Conservation (phyloP, 192 early-diverging fungal species). For the Coemansia sp. region DNA sequence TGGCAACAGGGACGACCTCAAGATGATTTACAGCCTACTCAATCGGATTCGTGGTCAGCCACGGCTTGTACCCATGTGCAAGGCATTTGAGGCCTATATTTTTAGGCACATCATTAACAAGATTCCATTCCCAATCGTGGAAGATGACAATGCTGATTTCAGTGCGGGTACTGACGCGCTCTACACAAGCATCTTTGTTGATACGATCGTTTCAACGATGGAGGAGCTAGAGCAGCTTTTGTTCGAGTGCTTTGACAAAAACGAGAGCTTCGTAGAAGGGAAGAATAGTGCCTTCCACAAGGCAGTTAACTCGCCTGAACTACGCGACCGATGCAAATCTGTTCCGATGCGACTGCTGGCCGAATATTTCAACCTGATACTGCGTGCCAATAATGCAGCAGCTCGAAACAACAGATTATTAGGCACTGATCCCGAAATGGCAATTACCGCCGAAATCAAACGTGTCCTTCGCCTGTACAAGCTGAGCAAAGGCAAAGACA, state of each 20-base stretch:
- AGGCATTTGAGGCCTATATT: neutral
- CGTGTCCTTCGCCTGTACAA: neutral
- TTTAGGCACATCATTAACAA: neutral
- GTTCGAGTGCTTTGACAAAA: slow-evolving; percentile 2
- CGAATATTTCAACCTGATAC: neutral
- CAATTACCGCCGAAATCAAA: neutral
- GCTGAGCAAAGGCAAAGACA: neutral
- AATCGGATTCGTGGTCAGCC: neutral
- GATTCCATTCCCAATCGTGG: neutral
- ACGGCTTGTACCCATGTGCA: neutral
- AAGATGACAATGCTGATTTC: neutral
- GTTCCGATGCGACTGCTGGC: slow-evolving; percentile 3
- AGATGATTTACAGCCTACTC: neutral
- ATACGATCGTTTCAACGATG: neutral
- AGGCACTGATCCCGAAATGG: neutral
- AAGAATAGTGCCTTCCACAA: neutral
- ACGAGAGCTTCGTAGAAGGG: neutral
- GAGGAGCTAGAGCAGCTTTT: neutral
- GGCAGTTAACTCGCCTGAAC: slow-evolving; percentile 1
- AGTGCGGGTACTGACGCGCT: neutral
- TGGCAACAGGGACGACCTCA: neutral
- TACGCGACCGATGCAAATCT: neutral
- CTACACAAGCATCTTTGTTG: slow-evolving; percentile 6
- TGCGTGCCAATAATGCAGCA: neutral
- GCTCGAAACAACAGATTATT: neutral